These are phyloP conservation scores for Tilletia horrida DNA, from an alignment of 1,284 basidiomycete genomes.

Conservation along the genomic window DNA sequence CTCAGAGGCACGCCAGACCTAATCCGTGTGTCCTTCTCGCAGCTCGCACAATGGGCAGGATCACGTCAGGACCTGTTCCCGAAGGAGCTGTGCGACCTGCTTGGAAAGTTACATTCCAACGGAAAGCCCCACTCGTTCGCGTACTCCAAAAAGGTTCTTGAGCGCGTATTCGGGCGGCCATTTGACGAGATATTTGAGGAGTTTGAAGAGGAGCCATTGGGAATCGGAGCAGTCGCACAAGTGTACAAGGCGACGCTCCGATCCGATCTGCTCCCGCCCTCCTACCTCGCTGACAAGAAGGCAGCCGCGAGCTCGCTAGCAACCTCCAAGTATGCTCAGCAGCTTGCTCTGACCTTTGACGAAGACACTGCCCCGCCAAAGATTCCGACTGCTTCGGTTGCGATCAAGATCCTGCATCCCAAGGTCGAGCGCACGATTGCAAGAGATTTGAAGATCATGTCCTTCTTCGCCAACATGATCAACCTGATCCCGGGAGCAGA, in stretches of 20 bases:
- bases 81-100: conserved; percentile 76
- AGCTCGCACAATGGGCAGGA: conserved; percentile 98
- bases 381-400: conserved; percentile 63
- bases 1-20: background rate
- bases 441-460: conserved; percentile 89
- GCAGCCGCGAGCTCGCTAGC: conserved; percentile 29
- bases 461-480: conserved; percentile 78
- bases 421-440: conserved; percentile 68
- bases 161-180: conserved; percentile 69
- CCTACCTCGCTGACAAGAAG: conserved; percentile 52
- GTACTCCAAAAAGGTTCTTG: conserved; percentile 79
- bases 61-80: conserved; percentile 93
- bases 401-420: conserved; percentile 94
- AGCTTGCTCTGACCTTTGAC: conserved; percentile 42
- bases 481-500: conserved; percentile 85
- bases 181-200: conserved; percentile 89
- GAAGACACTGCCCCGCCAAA: conserved; percentile 39
- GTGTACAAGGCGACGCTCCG: conserved; percentile 83
- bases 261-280: conserved; percentile 70
- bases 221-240: conserved; percentile 96
- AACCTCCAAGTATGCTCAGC: conserved; percentile 24
- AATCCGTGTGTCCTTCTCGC: conserved; percentile 6
- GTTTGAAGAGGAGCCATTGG: conserved; percentile 82
- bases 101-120: conserved; percentile 84
- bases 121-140: conserved; percentile 76